Conservation (phyloP, 2,329 filamentous ascomycete species). For the Parascedosporium putredinis region DNA sequence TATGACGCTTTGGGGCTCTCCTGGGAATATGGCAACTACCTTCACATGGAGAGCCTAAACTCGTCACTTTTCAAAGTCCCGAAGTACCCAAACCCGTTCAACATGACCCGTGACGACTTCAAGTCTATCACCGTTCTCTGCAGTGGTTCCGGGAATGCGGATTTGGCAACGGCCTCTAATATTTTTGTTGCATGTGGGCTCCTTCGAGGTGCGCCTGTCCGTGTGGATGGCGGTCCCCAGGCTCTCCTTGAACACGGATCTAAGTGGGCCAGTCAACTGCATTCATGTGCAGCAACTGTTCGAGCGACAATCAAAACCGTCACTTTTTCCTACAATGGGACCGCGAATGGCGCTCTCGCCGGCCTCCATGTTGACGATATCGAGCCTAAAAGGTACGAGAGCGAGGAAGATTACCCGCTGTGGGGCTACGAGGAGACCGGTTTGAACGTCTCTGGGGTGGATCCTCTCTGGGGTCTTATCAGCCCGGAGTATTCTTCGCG, state of each 20-base stretch:
- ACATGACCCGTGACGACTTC: constrained; percentile 17
- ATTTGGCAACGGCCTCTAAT: constrained; percentile 30
- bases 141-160: constrained; percentile 10
- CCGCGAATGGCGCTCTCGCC: constrained; percentile 16
- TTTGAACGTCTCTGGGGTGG: constrained; percentile 9
- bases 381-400: constrained; percentile 24
- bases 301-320: constrained; percentile 35
- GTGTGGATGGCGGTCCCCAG: constrained; percentile 21
- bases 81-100: constrained; percentile 21
- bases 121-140: constrained; percentile 19
- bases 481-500: constrained; percentile 12
- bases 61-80: constrained; percentile 1
- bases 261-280: constrained; percentile 30
- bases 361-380: constrained; percentile 24
- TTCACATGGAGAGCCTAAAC: neutral
- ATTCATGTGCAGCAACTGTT: constrained; percentile 30
- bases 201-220: constrained; percentile 26
- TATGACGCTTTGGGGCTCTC: constrained; percentile 7
- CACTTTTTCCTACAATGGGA: constrained; percentile 30
- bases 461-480: constrained; percentile 16
- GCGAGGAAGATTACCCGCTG: constrained; percentile 19
- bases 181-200: constrained; percentile 28
- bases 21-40: constrained; percentile 6
- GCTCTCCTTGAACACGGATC: constrained; percentile 28
- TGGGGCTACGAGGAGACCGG: constrained; percentile 22